Evolutionary conservation across 2,329 filamentous ascomycete genomes (phyloP).

Genomic region (Botrytis cinerea): DNA sequence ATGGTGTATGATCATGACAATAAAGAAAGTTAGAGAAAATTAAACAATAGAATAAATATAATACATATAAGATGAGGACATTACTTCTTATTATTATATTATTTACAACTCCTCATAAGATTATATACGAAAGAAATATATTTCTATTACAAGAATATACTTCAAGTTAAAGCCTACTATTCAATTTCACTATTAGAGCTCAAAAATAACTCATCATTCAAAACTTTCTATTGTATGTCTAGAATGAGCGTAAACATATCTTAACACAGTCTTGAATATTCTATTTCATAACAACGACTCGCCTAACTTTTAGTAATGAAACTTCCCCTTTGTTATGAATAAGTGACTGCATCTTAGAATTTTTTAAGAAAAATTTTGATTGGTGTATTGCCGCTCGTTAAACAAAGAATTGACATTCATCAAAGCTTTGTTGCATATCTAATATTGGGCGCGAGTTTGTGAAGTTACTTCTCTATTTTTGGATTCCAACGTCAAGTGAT

Average conservation of each 20-base stretch:
- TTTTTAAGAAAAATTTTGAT: not conserved
- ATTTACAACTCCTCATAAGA: no score
- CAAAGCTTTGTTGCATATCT: not conserved
- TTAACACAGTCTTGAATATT: not conserved
- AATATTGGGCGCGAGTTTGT: not conserved
- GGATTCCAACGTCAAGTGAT: not conserved
- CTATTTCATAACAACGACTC: not conserved
- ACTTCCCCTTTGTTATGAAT: no score
- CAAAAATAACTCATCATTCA: not conserved
- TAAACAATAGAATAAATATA: no score
- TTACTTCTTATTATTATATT: not conserved
- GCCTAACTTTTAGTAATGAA: not conserved
- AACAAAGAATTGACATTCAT: accelerated
- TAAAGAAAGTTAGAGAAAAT: no score
- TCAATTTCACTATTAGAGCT: not conserved
- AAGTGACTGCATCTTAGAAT: accelerated
- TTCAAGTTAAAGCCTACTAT: not conserved
- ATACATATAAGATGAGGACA: no score
- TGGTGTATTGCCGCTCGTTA: not conserved
- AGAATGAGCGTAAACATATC: not conserved
- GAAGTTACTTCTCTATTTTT: not conserved
- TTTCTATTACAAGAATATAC: not conserved
- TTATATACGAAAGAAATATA: no score
- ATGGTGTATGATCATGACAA: no score
- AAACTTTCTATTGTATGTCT: not conserved